Base-by-base conservation (phyloP, 352 stramenopile genomes). In the Pythium myriotylum region DNA sequence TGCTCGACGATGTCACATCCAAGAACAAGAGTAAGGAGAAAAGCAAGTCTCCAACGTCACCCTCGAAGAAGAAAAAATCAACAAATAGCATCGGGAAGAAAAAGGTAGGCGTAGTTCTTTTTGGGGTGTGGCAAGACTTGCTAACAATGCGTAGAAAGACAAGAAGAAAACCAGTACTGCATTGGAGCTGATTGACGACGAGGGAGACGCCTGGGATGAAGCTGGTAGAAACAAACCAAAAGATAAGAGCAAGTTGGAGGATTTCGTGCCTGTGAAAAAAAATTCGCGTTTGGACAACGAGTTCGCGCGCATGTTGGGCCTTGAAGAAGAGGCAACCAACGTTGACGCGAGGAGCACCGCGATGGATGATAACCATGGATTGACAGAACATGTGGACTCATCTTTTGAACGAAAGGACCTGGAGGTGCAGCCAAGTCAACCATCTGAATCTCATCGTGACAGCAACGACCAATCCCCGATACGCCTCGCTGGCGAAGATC, bases 281-380 rank as follows among this genome's bases (percentile, higher is more conserved):
- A 86, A 80, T 22, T 62, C 59, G 9, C 61, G 42, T 12, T 66
- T 91, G 7, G 76, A 89, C 45, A 75, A 76, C 47, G 81, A 91
- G 51, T 91, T 91, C 51, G 70, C 76, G 7, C 77, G 85, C 27
- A 89, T 91, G 77, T 52, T 91, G 3, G 77, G 77, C 0, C 60
- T 89, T 0, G 77, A 85, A n/a, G 67, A 82, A 39, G 59, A 83
- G 4, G 61, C 70, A 24, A 53, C 32, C 2, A 53, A 46, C 41
- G 19, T 20, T 16, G 37, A 32, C 26, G 58, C 19, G 26, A 9
- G 41, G 41, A 52, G 48, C 35, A 27, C 9, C 14, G 46, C 50
- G 27, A 23, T n/a, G n/a, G n/a, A 22, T 20, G 32, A 48, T 22
- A 37, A 56, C 13, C 37, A 47, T 10, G 59, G 50, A 3, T 17